Base-by-base conservation (phyloP, 2,329 filamentous ascomycete genomes). In the Colletotrichum sp. region DNA sequence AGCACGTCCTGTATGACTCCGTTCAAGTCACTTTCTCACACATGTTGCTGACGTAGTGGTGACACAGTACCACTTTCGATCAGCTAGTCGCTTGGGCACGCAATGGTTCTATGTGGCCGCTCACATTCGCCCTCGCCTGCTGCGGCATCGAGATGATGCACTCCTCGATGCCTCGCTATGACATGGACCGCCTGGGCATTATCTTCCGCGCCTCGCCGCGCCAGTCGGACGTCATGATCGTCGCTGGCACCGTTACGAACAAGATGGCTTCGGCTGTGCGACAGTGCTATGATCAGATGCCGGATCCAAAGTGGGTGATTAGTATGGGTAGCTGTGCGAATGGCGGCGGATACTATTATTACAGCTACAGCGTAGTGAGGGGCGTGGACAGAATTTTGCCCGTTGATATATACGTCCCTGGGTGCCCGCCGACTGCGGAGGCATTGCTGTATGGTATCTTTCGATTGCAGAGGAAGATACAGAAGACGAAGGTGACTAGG, bases 271-370 rank as follows among this genome's bases (percentile, higher is more conserved):
- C 96, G 3, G 96, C 96, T 36, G 88, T 98, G 82, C 90, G 96
- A 84, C 95, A 97, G 87, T 93, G 97, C 77, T 98, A 98, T 87
- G 96, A 98, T 85, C 96, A 98, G 89, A 98, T 98, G 95, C 95
- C 95, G 32, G 95, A 98, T 36, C 95, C 95, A 18, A 91, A 94
- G 82, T 98, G 95, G 95, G 95, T 96, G 80, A 85, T 92, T 81
- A 94, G 92, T 80, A 96, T 96, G 94, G 94, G 94, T 15, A 94
- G 92, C 81, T 96, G 94, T 84, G 94, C 94, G 76, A 96, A 96
- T 85, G 94, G 94, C 67, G 94, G 94, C 77, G 94, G 94, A 68
- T 96, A 96, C 87, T 96, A 96, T 84, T 94, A 96, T 85, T 96
- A 96, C 87, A 94, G 92, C 85, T 96, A 96, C 86, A 92, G 89